phyloP scores from a whole-genome alignment of 345 rosid species.

The Rhodamnia argentea region DNA sequence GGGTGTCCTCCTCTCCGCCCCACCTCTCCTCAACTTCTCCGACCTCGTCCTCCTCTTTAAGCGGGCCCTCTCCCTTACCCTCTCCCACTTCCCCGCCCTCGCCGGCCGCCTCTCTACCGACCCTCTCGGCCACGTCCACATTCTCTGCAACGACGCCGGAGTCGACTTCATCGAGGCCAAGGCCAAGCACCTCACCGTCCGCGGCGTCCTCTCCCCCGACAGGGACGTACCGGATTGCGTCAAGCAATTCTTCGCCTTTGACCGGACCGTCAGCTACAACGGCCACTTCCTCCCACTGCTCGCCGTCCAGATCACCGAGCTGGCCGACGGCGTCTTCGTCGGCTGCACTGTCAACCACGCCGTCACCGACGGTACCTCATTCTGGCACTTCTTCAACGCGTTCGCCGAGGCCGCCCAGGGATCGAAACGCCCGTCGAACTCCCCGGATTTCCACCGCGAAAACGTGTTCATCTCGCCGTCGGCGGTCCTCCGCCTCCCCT shows the following conservation, averaged over 20 bases:
- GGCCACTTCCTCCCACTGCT: conserved; percentile 67
- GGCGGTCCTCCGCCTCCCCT: conserved; percentile 52
- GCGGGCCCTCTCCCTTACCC: conserved; percentile 54
- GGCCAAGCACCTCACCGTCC: conserved; percentile 29
- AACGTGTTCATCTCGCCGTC: conserved; percentile 55
- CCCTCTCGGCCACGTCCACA: conserved; percentile 45
- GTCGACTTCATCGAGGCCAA: conserved; percentile 53
- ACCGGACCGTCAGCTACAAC: conserved; percentile 59
- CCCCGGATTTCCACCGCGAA: conserved; percentile 55
- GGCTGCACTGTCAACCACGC: conserved; percentile 83
- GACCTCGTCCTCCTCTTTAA: conserved; percentile 38
- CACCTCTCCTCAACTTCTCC: conserved; percentile 35
- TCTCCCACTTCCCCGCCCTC: conserved; percentile 69
- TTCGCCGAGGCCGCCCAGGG: conserved; percentile 72
- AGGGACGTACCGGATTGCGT: conserved; percentile 47
- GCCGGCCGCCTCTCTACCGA: conserved; percentile 78
- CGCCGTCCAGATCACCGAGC: conserved; percentile 84
- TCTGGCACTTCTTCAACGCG: conserved; percentile 93
- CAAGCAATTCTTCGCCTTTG: conserved; percentile 66
- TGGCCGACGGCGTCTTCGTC: conserved; percentile 61
- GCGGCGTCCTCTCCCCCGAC: conserved; percentile 26
- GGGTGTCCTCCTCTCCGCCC: conserved; percentile 55
- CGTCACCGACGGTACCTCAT: conserved; percentile 83
- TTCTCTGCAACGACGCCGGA: conserved; percentile 72
- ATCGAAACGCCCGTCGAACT: conserved; percentile 30